Evolutionary conservation across 768 basidiomycete genomes (phyloP), one percentile per base, ranked within the genome.

Genomic region (Trametes meyenii): DNA sequence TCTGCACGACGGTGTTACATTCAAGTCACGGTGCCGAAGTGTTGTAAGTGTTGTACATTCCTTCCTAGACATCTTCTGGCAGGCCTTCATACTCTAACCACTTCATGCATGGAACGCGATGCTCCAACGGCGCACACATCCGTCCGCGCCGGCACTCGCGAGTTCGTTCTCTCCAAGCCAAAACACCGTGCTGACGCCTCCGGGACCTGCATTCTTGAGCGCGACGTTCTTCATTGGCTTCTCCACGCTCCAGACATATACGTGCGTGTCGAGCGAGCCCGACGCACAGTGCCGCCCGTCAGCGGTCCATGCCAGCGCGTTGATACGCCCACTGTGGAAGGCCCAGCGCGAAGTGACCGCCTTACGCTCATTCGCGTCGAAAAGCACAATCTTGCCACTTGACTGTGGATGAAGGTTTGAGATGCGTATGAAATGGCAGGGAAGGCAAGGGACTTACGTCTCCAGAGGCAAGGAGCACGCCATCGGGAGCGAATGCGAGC

Each of bases 221-320:
- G 87, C 81, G 38, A 94, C 85, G 66, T 90, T 91, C 73, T 82
- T 86, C 72, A 85, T 75, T 10, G 88, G 86, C 69, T 85, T 83
- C 45, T 76, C 77, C 33, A 93, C 85, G 64, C 88, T 87, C 86
- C 92, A 98, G 24, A 98, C 76, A 69, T 94, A 97, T 5, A 96
- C 85, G 66, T 94, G 85, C 33, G 95, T 96, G 72, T 98, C 96
- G n/a, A 96, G 81, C 19, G 94, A 92, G 12, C 89, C 94, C 4
- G 94, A 94, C 12, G 87, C 95, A 63, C 90, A 83, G 69, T 95
- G 86, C 62, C 81, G 80, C 7, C 87, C 86, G 69, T 91, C 87
- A 6, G 83, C 66, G 7, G 90, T 86, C 86, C 90, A 95, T 1
- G 84, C 77, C 17, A 98, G 80, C 11, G 91, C 85, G 66, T 88